phyloP scores from a whole-genome alignment of 352 stramenopile species.

The Albugo laibachii region DNA sequence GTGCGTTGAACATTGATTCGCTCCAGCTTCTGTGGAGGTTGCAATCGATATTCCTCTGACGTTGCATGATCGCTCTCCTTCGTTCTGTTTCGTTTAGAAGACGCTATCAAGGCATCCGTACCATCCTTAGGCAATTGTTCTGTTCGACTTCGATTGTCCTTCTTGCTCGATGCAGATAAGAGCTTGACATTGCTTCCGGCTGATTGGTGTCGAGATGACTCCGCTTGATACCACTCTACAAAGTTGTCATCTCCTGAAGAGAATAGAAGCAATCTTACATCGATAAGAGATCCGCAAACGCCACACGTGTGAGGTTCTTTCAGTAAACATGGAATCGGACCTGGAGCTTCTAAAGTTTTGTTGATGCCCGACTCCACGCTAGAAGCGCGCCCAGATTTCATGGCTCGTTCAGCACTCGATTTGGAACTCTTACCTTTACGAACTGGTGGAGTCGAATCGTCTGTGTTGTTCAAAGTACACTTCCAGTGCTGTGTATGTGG shows the following conservation, averaged over 20 bases:
- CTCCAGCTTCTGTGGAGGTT: constrained; percentile 54
- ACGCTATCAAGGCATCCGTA: neutral
- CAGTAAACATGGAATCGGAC: constrained; percentile 21
- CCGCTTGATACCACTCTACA: constrained; percentile 10
- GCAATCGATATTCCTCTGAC: constrained; percentile 1
- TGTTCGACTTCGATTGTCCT: neutral
- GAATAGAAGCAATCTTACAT: constrained; percentile 28
- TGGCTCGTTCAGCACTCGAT: constrained; percentile 1
- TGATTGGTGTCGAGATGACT: constrained; percentile 34
- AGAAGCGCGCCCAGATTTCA: constrained; percentile 3
- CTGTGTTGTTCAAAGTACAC: constrained; percentile 9
- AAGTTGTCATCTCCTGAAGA: constrained; percentile 18
- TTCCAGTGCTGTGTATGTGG: constrained; percentile 55
- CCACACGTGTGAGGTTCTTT: constrained; percentile 28
- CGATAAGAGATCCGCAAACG: constrained; percentile 25
- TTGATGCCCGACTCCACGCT: constrained; percentile 32
- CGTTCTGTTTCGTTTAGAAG: neutral
- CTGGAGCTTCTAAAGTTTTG: constrained; percentile 33
- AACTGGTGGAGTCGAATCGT: constrained; percentile 14
- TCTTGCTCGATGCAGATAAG: constrained; percentile 6
- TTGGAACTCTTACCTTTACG: constrained; percentile 15
- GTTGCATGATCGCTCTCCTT: constrained; percentile 9
- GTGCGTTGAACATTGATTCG: constrained; percentile 60
- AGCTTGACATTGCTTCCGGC: constrained; percentile 38
- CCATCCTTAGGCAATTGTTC: neutral